Evolutionary conservation across 352 stramenopile genomes (phyloP).

Genomic region (Globisporangium apiculatum): DNA sequence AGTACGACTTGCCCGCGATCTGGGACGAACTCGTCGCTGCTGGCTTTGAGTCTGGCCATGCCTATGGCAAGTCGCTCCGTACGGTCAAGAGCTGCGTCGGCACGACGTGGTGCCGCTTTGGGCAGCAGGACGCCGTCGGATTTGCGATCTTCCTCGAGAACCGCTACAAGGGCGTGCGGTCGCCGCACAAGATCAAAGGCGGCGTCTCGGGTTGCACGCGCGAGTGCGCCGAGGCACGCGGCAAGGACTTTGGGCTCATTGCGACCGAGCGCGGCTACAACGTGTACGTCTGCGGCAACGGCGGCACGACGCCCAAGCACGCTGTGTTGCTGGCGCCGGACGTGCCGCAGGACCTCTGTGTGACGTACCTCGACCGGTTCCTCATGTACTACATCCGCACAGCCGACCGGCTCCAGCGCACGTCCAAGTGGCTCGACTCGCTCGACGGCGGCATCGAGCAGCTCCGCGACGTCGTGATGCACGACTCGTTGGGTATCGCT

Average conservation of each 20-base stretch:
- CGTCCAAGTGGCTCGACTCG: slow-evolving; percentile 85
- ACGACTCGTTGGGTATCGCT: slow-evolving; percentile 87
- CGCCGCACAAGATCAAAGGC: slow-evolving; percentile 91
- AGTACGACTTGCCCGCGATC: slow-evolving; percentile 88
- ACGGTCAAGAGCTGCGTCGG: slow-evolving; percentile 93
- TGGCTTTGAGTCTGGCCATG: slow-evolving; percentile 90
- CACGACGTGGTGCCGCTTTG: slow-evolving; percentile 90
- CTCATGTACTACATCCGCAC: slow-evolving; percentile 93
- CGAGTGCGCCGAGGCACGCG: slow-evolving; percentile 88
- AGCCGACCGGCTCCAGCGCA: slow-evolving; percentile 58
- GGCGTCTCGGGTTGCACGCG: slow-evolving; percentile 87
- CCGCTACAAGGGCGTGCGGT: slow-evolving; percentile 89
- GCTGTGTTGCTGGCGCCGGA: slow-evolving; percentile 47
- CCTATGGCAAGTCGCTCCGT: slow-evolving; percentile 89
- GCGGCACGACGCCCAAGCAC: slow-evolving; percentile 83
- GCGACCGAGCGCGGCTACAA: slow-evolving; percentile 91
- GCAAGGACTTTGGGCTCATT: slow-evolving; percentile 93
- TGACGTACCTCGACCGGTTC: slow-evolving; percentile 87
- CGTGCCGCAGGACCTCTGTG: slow-evolving; percentile 39
- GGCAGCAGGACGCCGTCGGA: slow-evolving; percentile 86
- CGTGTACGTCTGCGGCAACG: slow-evolving; percentile 87
- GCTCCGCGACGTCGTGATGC: slow-evolving; percentile 64
- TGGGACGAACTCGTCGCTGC: slow-evolving; percentile 88
- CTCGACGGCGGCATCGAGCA: slow-evolving; percentile 62
- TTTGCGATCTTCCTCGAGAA: slow-evolving; percentile 91